Evolutionary conservation across 805 yeast genomes (phyloP).

Genomic region (Ogataea pignaliae): DNA sequence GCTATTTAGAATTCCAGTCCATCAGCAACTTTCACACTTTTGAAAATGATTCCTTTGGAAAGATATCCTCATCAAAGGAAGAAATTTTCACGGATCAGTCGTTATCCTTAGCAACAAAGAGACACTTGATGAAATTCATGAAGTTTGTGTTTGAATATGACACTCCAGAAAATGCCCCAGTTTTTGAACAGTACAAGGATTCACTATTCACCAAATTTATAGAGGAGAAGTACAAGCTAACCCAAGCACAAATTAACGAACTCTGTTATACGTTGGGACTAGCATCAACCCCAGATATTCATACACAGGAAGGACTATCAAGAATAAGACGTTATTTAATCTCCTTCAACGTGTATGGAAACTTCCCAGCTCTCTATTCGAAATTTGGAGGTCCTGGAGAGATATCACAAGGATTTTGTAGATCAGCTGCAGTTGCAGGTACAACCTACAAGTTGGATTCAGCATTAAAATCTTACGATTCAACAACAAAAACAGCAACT

Average conservation of each 20-base stretch:
- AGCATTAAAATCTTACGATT: conserved; percentile 59
- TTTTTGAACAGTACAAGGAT: conserved; percentile 51
- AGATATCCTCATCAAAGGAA: conserved; percentile 80
- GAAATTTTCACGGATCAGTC: conserved; percentile 90
- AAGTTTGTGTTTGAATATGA: conserved; percentile 80
- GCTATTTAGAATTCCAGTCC: conserved; percentile 89
- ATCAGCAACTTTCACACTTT: conserved; percentile 87
- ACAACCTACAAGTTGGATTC: conserved; percentile 86
- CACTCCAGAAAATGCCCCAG: conserved; percentile 35
- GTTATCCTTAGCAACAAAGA: conserved; percentile 67
- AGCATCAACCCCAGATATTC: conserved; percentile 53
- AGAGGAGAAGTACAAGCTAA: conserved; percentile 61
- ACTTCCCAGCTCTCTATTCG: conserved; percentile 86
- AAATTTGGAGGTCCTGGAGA: conserved; percentile 97
- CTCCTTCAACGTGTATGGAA: conserved; percentile 89
- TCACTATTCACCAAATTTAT: conserved; percentile 59
- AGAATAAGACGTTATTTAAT: conserved; percentile 78
- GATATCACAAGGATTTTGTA: conserved; percentile 91
- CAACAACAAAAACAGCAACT: conserved; percentile 58
- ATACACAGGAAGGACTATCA: conserved; percentile 70
- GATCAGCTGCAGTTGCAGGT: conserved; percentile 98
- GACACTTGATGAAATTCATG: conserved; percentile 85
- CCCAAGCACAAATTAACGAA: conserved; percentile 73
- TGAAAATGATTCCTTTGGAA: conserved; percentile 87
- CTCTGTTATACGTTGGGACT: conserved; percentile 83